Evolutionary conservation across 2,329 filamentous ascomycete species (phyloP).

Genomic region (Penicillium sp.): DNA sequence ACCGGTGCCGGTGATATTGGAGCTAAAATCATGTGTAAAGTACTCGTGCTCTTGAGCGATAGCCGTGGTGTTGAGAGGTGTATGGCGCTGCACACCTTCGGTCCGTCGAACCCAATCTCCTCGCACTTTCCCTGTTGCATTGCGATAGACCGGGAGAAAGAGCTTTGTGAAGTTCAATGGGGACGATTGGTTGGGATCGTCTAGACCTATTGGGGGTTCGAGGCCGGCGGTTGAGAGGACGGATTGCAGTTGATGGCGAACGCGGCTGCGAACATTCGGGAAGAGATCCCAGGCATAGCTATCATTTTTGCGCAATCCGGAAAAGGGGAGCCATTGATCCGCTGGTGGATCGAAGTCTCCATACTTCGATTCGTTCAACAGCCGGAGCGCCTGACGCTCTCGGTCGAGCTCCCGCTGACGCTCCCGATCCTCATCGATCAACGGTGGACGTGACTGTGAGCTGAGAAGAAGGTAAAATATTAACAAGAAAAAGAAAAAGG

Average conservation of each 20-base stretch:
- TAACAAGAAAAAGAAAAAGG: slow-evolving; percentile 50
- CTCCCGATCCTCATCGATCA: slow-evolving; percentile 43
- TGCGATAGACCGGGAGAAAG: slow-evolving; percentile 65
- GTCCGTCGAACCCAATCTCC: slow-evolving; percentile 70
- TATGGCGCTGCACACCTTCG: slow-evolving; percentile 46
- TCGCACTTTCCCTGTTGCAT: slow-evolving; percentile 71
- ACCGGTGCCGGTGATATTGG: slow-evolving; percentile 73
- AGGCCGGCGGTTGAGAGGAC: slow-evolving; percentile 34
- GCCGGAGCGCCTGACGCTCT: slow-evolving; percentile 51
- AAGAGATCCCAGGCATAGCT: slow-evolving; percentile 76
- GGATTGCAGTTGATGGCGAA: slow-evolving; percentile 53
- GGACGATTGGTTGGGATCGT: slow-evolving; percentile 24
- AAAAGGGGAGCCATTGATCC: slow-evolving; percentile 63
- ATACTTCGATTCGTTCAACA: slow-evolving; percentile 52
- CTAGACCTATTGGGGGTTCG: slow-evolving; percentile 28
- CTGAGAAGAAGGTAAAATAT: slow-evolving; percentile 54
- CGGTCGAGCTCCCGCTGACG: slow-evolving; percentile 50
- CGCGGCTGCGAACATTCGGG: slow-evolving; percentile 62
- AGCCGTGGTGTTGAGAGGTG: slow-evolving; percentile 62
- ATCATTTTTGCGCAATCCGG: slow-evolving; percentile 71
- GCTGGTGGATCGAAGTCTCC: slow-evolving; percentile 50
- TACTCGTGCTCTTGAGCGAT: slow-evolving; percentile 67
- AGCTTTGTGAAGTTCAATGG: slow-evolving; percentile 37
- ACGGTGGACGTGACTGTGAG: slow-evolving; percentile 45
- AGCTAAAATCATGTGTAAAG: slow-evolving; percentile 63